Evolutionary conservation across 208 protist genomes (phyloP).

Genomic region (Trypanosoma brucei): DNA sequence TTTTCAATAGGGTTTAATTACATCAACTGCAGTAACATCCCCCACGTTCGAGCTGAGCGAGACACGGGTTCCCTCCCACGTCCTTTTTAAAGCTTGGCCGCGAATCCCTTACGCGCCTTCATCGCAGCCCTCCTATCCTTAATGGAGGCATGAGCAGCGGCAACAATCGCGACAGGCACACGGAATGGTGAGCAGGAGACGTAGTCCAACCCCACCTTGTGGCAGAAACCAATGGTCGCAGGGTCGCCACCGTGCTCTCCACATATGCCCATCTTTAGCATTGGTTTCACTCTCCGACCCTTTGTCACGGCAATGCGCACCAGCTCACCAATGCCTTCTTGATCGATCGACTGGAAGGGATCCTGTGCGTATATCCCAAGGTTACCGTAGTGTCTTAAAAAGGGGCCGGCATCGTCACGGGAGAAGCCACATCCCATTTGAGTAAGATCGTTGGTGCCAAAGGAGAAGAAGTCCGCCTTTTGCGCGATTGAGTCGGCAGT

Average conservation of each 20-base stretch:
- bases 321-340: conserved; percentile 90
- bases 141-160: conserved; percentile 91
- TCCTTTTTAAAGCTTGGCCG: conserved; percentile 42
- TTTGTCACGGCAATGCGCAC: conserved; percentile 85
- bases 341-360: conserved; percentile 93
- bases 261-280: conserved; percentile 92
- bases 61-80: too few relatives aligned
- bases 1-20: too few relatives aligned
- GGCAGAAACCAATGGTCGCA: conserved; percentile 90
- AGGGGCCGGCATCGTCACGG: conserved; percentile 92
- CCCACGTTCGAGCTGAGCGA: too few relatives aligned
- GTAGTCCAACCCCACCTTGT: conserved; percentile 89
- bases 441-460: conserved; percentile 96
- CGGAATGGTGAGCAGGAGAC: conserved; percentile 95
- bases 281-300: conserved; percentile 74
- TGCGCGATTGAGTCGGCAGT: conserved; percentile 88
- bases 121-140: conserved; percentile 62
- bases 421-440: conserved; percentile 96
- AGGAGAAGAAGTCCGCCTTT: conserved; percentile 94
- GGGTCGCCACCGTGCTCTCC: conserved; percentile 95
- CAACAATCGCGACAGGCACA: conserved; percentile 92
- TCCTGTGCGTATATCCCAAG: conserved; percentile 87
- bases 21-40: too few relatives aligned
- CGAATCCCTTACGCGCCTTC: conserved; percentile 24
- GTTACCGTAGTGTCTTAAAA: conserved; percentile 92